Percentiles rank a stretch among this genome's conserved stretches.
phyloP scores from a whole-genome alignment of 768 basidiomycete genomes.

The Rhodotorula babjevae region DNA sequence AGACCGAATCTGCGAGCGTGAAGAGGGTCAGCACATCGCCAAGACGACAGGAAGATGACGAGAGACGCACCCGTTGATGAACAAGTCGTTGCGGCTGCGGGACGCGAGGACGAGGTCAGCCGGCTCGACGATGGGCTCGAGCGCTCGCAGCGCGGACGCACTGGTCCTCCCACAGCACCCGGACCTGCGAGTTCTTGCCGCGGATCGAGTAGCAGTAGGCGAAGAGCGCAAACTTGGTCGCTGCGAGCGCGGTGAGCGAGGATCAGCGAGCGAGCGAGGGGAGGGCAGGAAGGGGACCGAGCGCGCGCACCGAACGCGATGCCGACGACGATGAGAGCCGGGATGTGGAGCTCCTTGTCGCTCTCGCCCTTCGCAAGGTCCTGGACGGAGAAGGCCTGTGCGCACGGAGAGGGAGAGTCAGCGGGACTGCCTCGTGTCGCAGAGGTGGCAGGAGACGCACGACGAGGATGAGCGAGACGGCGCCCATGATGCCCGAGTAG shows the following conservation, averaged over 20 bases:
- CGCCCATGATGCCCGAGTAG: conserved; percentile 33
- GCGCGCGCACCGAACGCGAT: conserved; percentile 64
- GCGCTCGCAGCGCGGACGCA: conserved; percentile 61
- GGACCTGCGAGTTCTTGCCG: conserved; percentile 79
- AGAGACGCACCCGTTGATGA: conserved; percentile 46
- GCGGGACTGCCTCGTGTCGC: too few species aligned
- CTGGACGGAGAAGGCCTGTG: conserved; percentile 68
- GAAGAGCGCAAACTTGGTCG: conserved; percentile 71
- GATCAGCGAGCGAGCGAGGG: background rate
- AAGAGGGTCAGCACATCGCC: too few species aligned
- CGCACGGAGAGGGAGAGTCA: background rate
- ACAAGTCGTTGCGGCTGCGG: conserved; percentile 25
- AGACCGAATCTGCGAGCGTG: too few species aligned
- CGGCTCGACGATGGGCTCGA: conserved; percentile 53
- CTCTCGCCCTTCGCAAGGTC: conserved; percentile 58
- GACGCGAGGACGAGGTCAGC: conserved; percentile 49
- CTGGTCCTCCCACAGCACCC: conserved; percentile 94
- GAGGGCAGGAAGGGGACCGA: background rate
- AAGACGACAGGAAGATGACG: conserved; percentile 26
- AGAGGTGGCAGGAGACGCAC: too few species aligned
- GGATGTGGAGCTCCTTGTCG: conserved; percentile 65
- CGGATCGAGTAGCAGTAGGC: conserved; percentile 77
- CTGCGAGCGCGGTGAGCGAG: background rate
- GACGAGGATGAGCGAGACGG: conserved; percentile 28
- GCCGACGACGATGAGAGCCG: conserved; percentile 75